Percentiles rank a stretch among this genome's conserved stretches.
Evolutionary conservation across 129 eudicot species (phyloP).

Genomic region (Arctium minus): DNA sequence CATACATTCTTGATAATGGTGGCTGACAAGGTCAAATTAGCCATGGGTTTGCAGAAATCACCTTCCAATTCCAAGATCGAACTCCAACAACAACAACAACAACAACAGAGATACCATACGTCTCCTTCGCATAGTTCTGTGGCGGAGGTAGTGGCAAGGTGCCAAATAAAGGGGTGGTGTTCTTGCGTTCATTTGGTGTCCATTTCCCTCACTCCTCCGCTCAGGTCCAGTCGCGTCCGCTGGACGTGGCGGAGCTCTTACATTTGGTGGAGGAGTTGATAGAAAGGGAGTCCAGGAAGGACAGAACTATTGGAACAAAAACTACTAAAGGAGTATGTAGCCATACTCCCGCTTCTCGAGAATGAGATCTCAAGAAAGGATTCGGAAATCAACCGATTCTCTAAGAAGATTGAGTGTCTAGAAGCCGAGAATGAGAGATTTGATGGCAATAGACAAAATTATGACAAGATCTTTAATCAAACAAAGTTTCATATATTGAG

Average conservation of each 20-base stretch:
- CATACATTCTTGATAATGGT: constrained; percentile 39
- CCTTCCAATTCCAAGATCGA: constrained; percentile 30
- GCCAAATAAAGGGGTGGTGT: constrained; percentile 46
- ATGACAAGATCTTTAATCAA: too few species aligned
- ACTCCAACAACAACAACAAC: neutral
- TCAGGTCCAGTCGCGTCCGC: constrained; percentile 95
- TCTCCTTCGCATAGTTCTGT: constrained; percentile 24
- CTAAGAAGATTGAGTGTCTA: constrained; percentile 44
- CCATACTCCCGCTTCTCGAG: constrained; percentile 73
- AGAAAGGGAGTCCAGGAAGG: constrained; percentile 61
- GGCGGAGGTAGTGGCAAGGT: constrained; percentile 10
- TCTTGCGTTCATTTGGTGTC: constrained; percentile 72
- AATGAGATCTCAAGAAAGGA: constrained; percentile 54
- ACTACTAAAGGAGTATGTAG: constrained; percentile 55
- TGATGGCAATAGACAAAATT: too few species aligned
- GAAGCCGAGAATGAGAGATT: constrained; percentile 65
- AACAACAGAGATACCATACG: constrained; percentile 8
- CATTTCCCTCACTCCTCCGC: constrained; percentile 89
- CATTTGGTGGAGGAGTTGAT: constrained; percentile 73
- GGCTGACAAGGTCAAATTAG: constrained; percentile 71
- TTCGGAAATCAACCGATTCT: constrained; percentile 20
- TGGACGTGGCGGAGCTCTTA: constrained; percentile 75
- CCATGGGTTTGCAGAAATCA: constrained; percentile 69
- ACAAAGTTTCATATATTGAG: too few species aligned
- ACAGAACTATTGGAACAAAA: constrained; percentile 77